These are phyloP conservation scores for Botrytis pseudocinerea DNA, from an alignment of 2,329 filamentous ascomycete species.

Conservation along the genomic window DNA sequence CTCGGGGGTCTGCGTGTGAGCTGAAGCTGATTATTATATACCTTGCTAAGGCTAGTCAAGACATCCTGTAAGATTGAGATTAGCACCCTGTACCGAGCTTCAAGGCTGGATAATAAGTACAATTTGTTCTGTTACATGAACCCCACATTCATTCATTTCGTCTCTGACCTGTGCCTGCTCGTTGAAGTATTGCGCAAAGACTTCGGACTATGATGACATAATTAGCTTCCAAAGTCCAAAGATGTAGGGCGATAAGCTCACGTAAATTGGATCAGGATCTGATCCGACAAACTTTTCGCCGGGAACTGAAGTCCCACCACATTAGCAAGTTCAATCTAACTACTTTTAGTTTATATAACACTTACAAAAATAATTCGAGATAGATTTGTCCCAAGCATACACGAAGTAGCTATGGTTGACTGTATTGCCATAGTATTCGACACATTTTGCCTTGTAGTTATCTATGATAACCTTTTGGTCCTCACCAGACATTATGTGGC, in stretches of 20 bases:
- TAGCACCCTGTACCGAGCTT: background rate
- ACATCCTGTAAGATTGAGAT: background rate
- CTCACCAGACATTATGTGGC: fast-evolving
- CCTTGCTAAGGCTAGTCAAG: background rate
- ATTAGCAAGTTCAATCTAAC: background rate
- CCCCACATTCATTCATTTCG: background rate
- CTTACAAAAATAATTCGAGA: background rate
- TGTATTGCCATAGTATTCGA: background rate
- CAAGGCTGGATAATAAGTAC: background rate
- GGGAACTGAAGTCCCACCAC: background rate
- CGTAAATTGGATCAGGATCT: background rate
- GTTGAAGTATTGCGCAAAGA: background rate
- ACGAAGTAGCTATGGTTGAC: fast-evolving
- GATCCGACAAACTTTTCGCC: background rate
- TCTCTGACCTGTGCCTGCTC: background rate
- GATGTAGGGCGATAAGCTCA: background rate
- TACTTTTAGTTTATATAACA: fast-evolving
- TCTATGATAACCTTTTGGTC: background rate
- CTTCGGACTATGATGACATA: background rate
- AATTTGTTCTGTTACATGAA: background rate
- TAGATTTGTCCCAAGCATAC: background rate
- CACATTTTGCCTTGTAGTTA: background rate
- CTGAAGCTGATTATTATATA: background rate
- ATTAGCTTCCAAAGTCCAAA: background rate
- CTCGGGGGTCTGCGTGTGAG: background rate